phyloP scores from a whole-genome alignment of 202 grass and related monocot genomes.

The Panicum virgatum region DNA sequence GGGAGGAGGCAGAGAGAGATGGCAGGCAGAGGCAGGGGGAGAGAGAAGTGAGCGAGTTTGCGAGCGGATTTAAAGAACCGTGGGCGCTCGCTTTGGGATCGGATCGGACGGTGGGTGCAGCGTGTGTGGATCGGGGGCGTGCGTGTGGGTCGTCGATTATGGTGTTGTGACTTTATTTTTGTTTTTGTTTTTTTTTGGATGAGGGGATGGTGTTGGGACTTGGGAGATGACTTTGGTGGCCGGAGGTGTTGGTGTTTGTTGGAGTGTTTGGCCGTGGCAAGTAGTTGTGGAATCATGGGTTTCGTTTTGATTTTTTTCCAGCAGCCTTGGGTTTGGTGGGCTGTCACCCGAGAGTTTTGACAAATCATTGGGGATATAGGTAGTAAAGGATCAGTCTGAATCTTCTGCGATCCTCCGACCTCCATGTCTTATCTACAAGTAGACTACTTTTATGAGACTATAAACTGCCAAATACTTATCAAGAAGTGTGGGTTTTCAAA shows the following conservation, averaged over 20 bases:
- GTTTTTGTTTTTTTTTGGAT: too few relatives aligned
- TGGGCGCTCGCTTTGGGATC: background rate
- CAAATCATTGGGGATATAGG: background rate
- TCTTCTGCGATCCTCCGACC: background rate
- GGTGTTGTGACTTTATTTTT: too few relatives aligned
- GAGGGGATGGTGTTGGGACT: too few relatives aligned
- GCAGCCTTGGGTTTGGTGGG: background rate
- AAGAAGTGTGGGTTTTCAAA: too few relatives aligned
- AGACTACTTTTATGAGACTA: background rate
- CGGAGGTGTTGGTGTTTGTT: background rate
- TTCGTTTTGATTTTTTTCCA: background rate
- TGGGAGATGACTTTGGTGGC: background rate
- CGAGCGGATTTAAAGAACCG: conserved; percentile 32
- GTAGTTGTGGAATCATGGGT: background rate
- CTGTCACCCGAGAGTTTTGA: background rate
- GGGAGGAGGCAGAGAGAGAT: conserved; percentile 7
- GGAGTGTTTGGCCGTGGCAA: background rate
- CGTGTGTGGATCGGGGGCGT: background rate
- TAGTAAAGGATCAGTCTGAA: background rate
- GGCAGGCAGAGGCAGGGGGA: conserved; percentile 9
- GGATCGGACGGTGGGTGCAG: background rate
- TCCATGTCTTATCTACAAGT: background rate
- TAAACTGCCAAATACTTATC: background rate
- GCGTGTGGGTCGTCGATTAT: background rate
- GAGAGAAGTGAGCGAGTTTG: background rate